phyloP scores from a whole-genome alignment of 495 filamentous ascomycete species.

The Penicillium paradoxum region DNA sequence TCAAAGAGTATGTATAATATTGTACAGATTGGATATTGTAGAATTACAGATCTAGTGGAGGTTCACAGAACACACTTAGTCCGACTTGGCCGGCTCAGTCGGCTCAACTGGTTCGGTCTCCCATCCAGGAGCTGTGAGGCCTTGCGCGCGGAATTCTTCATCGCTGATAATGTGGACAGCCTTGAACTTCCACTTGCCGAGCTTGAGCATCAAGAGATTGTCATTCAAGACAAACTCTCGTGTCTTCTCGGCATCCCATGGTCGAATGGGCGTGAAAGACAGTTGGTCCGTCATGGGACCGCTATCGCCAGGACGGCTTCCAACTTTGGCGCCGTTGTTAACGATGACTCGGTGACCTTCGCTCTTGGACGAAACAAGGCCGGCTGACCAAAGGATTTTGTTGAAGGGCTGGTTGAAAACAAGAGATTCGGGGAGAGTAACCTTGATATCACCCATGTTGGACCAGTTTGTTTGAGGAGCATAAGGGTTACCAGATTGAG shows the following conservation, averaged over 20 bases:
- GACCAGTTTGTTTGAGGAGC: constrained; percentile 43
- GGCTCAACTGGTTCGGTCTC: constrained; percentile 14
- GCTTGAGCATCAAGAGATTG: constrained; percentile 61
- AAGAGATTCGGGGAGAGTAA: constrained; percentile 63
- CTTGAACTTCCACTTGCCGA: constrained; percentile 77
- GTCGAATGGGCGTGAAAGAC: constrained; percentile 56
- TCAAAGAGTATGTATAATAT: constrained; percentile 9
- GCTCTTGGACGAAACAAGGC: constrained; percentile 57
- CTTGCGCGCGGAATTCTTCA: constrained; percentile 52
- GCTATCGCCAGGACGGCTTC: constrained; percentile 50
- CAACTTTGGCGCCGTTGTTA: constrained; percentile 61
- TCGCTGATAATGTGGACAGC: constrained; percentile 68
- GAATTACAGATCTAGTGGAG: constrained; percentile 17
- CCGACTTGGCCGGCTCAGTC: constrained; percentile 6
- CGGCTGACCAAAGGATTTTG: constrained; percentile 61
- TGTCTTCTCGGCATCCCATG: constrained; percentile 54
- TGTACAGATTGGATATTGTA: constrained; percentile 19
- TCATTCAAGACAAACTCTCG: constrained; percentile 58
- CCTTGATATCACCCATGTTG: constrained; percentile 46
- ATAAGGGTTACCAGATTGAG: constrained; percentile 37
- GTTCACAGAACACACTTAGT: constrained; percentile 4
- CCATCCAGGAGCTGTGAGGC: constrained; percentile 43
- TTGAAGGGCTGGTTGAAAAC: constrained; percentile 57
- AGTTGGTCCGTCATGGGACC: constrained; percentile 54
- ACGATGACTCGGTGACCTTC: constrained; percentile 62